Conservation (phyloP, 768 basidiomycete species). For the Mycena venus region DNA sequence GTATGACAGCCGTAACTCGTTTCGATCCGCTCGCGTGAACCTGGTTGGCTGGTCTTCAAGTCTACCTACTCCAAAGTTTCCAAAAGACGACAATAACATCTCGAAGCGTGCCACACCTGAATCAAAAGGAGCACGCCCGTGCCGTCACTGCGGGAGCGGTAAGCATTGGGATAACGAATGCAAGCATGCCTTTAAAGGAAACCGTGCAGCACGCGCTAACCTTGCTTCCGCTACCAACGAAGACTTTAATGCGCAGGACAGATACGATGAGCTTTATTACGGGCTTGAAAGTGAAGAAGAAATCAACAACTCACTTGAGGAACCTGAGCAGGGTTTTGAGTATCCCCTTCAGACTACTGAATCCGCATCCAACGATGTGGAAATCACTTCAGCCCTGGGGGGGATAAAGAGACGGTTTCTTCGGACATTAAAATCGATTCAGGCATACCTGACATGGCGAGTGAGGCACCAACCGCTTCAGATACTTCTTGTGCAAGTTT, state of each 20-base stretch:
- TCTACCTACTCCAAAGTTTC: background rate
- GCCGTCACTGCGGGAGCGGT: background rate
- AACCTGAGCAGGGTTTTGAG: background rate
- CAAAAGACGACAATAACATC: background rate
- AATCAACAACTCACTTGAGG: background rate
- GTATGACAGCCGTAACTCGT: background rate
- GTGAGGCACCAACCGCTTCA: background rate
- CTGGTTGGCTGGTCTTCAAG: background rate
- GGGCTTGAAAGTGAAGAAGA: background rate
- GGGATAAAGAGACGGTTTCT: background rate
- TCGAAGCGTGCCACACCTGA: background rate
- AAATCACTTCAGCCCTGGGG: background rate
- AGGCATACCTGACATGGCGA: background rate
- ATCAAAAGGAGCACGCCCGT: background rate
- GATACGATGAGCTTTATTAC: background rate
- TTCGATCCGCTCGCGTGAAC: background rate
- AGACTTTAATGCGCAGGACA: background rate
- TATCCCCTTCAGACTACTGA: background rate
- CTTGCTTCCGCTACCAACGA: background rate
- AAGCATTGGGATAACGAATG: background rate
- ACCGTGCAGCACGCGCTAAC: background rate
- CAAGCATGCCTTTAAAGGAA: background rate
- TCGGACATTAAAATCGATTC: background rate
- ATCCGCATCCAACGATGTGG: background rate
- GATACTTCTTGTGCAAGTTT: background rate